Evolutionary conservation across 257 asterid genomes (phyloP), one percentile per base, ranked within the genome.

Genomic region (Orobanche coerulescens): DNA sequence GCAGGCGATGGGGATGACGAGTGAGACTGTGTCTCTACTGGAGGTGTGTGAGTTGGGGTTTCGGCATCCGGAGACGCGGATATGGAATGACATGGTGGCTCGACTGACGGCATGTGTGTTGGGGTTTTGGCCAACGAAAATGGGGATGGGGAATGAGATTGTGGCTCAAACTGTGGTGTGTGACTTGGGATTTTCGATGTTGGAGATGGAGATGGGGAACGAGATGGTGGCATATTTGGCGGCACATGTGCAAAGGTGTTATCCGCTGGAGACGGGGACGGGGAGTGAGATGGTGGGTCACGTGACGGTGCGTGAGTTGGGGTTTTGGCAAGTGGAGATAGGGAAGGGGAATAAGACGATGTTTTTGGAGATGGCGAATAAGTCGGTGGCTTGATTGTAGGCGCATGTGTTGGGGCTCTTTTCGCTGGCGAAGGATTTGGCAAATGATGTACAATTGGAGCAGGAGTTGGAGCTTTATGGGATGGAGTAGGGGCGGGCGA

Each of bases 401-500:
- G 25, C 8, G 43, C n/a, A 33, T 24, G 25, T 10, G 25, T 0
- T 8, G 71, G 48, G 26, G 31, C 11, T 11, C 43, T 2, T 25
- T 65, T 40, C 8, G 56, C 18, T 5, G 66, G 60, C 1, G 23
- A 30, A 9, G 58, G 57, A 33, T 31, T 10, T 10, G 61, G 53
- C 4, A 44, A 2, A 26, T 53, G 42, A 3, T 37, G 28, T 6
- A 40, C 5, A 9, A 11, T 14, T 14, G 67, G 67, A 31, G 58
- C 3, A 0, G 57, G 67, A 1, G 62, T 15, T 4, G 66, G 66
- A 14, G 55, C 9, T 46, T 14, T 43, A 6, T 28, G 10, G 8
- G 66, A 25, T 0, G 61, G 55, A 4, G 56, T 11, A 34, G 65
- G 78, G 39, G 69, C 24, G n/a, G 71, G 47, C 39, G 61, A 51